Evolutionary conservation across 768 basidiomycete genomes (phyloP).

Genomic region (Trametes elegans): DNA sequence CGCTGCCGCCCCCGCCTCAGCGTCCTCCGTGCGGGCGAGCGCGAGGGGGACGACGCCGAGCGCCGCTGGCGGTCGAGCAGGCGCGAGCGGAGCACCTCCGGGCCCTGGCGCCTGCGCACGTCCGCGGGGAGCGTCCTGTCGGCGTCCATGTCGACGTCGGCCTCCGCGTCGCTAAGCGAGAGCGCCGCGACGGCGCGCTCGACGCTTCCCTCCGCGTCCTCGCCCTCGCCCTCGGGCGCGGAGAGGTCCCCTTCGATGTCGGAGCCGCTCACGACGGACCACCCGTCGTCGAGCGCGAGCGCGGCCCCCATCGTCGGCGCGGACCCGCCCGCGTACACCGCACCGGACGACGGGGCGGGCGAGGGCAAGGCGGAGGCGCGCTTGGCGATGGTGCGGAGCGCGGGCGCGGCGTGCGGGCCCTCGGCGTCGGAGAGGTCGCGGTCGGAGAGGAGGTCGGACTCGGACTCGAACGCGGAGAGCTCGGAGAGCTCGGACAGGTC

Average conservation of each 20-base stretch:
- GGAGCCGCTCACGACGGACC: slow-evolving; percentile 38
- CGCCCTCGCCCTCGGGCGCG: slow-evolving; percentile 15
- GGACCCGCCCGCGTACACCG: slow-evolving; percentile 12
- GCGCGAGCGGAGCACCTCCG: slow-evolving; percentile 31
- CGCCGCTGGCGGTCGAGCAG: slow-evolving; percentile 31
- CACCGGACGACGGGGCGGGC: slow-evolving; percentile 31
- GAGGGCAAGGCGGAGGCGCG: slow-evolving; percentile 25
- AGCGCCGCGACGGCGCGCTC: slow-evolving; percentile 32
- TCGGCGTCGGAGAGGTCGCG: slow-evolving; percentile 24
- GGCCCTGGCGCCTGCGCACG: slow-evolving; percentile 20
- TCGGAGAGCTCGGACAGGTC: slow-evolving; percentile 54
- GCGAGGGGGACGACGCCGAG: slow-evolving; percentile 53
- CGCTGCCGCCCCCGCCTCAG: slow-evolving; percentile 22
- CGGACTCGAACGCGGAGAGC: slow-evolving; percentile 45
- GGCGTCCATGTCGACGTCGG: slow-evolving; percentile 22
- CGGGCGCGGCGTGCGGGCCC: slow-evolving; percentile 1
- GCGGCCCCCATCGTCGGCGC: slow-evolving; percentile 22
- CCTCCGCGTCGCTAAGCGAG: slow-evolving; percentile 31
- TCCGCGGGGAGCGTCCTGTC: slow-evolving; percentile 23
- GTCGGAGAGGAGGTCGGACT: slow-evolving; percentile 32
- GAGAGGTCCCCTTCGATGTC: slow-evolving; percentile 23
- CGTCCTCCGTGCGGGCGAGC: slow-evolving; percentile 47
- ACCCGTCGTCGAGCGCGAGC: slow-evolving; percentile 29
- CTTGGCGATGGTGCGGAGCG: slow-evolving; percentile 26
- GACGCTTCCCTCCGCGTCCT: too few relatives aligned